phyloP scores from a whole-genome alignment of 1,284 basidiomycete species.

The Rhodotorula mucilaginosa region DNA sequence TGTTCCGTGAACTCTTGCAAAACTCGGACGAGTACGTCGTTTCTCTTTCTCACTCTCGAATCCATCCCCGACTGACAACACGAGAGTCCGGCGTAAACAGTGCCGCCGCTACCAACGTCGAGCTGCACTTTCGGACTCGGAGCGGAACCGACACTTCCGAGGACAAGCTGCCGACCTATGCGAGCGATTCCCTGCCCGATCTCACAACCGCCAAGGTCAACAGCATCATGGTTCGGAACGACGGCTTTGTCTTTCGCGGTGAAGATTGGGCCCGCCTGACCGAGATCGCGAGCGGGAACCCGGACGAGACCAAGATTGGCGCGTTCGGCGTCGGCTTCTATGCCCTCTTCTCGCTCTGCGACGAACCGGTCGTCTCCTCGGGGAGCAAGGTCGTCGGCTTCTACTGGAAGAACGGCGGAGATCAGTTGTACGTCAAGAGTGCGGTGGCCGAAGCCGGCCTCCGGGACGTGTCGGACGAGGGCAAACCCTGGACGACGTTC shows the following conservation, averaged over 20 bases:
- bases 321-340: slow-evolving; percentile 61
- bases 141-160: neutral
- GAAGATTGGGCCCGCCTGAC: slow-evolving; percentile 85
- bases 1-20: slow-evolving; percentile 86
- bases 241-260: slow-evolving; percentile 73
- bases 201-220: slow-evolving; percentile 47
- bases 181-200: slow-evolving; percentile 33
- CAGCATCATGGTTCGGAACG: slow-evolving; percentile 70
- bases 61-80: neutral
- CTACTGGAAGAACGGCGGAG: slow-evolving; percentile 83
- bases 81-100: neutral
- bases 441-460: slow-evolving; percentile 29
- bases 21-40: slow-evolving; percentile 80
- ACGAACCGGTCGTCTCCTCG: slow-evolving; percentile 88
- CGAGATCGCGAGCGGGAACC: slow-evolving; percentile 74
- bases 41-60: neutral
- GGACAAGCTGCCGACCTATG: slow-evolving; percentile 59
- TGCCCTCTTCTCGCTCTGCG: slow-evolving; percentile 50
- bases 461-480: slow-evolving; percentile 40
- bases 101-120: slow-evolving; percentile 37
- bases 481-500: slow-evolving; percentile 78
- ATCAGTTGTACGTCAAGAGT: slow-evolving; percentile 51
- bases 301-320: slow-evolving; percentile 79
- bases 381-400: slow-evolving; percentile 81
- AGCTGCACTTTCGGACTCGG: slow-evolving; percentile 44